These are phyloP conservation scores for Penicillium canariense DNA, from an alignment of 495 filamentous ascomycete genomes.

Conservation along the genomic window DNA sequence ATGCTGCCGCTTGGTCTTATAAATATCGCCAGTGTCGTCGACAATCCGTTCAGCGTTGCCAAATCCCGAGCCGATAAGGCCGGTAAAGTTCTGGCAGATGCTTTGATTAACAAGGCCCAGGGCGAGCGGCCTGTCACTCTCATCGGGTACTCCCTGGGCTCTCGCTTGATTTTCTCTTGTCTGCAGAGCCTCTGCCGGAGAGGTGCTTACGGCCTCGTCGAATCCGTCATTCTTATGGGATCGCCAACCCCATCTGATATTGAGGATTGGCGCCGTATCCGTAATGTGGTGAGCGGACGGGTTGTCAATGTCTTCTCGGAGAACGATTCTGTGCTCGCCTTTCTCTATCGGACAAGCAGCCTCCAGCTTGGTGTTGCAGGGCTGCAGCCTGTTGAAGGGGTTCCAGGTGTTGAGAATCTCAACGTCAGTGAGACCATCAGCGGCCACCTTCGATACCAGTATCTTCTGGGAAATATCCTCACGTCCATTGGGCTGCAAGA, in stretches of 20 bases:
- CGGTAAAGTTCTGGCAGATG: slow-evolving; percentile 80
- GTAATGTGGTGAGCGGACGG: slow-evolving; percentile 68
- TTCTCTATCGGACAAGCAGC: slow-evolving; percentile 74
- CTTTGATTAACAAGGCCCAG: slow-evolving; percentile 81
- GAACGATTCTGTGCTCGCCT: slow-evolving; percentile 74
- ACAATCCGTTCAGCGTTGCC: slow-evolving; percentile 86
- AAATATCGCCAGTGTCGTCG: slow-evolving; percentile 76
- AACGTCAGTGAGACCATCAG: slow-evolving; percentile 69
- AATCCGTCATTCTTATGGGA: slow-evolving; percentile 81
- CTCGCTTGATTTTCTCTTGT: slow-evolving; percentile 82
- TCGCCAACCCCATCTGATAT: slow-evolving; percentile 69
- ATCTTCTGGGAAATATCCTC: slow-evolving; percentile 66
- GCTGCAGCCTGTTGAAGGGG: slow-evolving; percentile 60
- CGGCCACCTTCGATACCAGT: slow-evolving; percentile 72
- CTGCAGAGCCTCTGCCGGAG: slow-evolving; percentile 72
- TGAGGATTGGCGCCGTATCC: slow-evolving; percentile 64
- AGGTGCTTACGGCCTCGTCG: slow-evolving; percentile 80
- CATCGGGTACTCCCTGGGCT: slow-evolving; percentile 88
- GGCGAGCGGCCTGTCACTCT: slow-evolving; percentile 87
- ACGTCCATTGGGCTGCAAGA: slow-evolving; percentile 66
- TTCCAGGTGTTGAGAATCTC: slow-evolving; percentile 72
- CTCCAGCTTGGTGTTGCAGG: slow-evolving; percentile 76
- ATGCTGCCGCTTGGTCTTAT: slow-evolving; percentile 76
- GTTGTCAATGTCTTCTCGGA: slow-evolving; percentile 75
- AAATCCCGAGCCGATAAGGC: slow-evolving; percentile 84